phyloP scores from a whole-genome alignment of 495 filamentous ascomycete species.

The Penicillium argentinense region DNA sequence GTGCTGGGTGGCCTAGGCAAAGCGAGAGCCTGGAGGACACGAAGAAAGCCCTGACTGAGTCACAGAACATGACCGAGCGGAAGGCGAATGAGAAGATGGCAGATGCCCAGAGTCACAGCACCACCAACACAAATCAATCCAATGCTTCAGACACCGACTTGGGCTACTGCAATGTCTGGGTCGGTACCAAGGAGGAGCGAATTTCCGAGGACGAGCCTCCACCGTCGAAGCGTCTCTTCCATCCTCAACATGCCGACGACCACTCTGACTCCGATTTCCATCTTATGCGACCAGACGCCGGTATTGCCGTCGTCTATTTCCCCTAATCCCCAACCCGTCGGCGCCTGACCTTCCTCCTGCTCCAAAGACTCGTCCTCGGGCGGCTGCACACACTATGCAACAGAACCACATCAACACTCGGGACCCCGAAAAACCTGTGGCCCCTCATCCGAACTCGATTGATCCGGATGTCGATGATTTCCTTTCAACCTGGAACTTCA shows the following conservation, averaged over 20 bases:
- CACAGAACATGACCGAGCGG: constrained; percentile 58
- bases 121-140: constrained; percentile 2
- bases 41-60: constrained; percentile 63
- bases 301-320: constrained; percentile 87
- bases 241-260: constrained; percentile 27
- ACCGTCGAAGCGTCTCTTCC: constrained; percentile 59
- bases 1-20: constrained; percentile 81
- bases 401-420: constrained; percentile 12
- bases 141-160: constrained; percentile 55
- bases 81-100: constrained; percentile 63
- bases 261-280: constrained; percentile 64
- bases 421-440: constrained; percentile 21
- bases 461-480: constrained; percentile 80
- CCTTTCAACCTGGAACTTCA: constrained; percentile 96
- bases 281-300: constrained; percentile 73
- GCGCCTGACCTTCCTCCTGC: constrained; percentile 35
- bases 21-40: constrained; percentile 52
- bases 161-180: constrained; percentile 93
- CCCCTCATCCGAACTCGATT: constrained; percentile 65
- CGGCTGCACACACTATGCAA: constrained; percentile 21
- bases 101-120: constrained; percentile 48
- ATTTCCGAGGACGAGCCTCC: constrained; percentile 60
- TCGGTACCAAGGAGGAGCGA: constrained; percentile 75
- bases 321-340: constrained; percentile 77
- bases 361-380: constrained; percentile 23